These are phyloP conservation scores for Diaporthe vaccinii DNA, from an alignment of 2,329 filamentous ascomycete species.

Conservation along the genomic window DNA sequence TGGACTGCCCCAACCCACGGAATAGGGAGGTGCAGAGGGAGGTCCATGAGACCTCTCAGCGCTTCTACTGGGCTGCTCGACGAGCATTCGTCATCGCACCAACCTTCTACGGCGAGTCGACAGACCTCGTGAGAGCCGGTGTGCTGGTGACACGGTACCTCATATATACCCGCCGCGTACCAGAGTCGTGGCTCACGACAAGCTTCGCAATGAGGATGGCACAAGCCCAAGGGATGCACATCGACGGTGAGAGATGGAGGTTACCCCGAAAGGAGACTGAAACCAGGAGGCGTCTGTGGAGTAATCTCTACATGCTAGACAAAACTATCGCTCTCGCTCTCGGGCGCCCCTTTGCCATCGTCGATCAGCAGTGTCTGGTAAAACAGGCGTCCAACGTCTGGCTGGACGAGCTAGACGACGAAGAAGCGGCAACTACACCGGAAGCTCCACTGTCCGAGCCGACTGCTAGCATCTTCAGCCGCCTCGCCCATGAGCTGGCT, in stretches of 20 bases:
- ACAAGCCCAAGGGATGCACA: constrained; percentile 58
- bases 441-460: constrained; percentile 19
- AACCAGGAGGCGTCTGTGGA: constrained; percentile 55
- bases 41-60: constrained; percentile 41
- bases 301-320: constrained; percentile 55
- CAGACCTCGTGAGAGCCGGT: constrained; percentile 56
- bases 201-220: constrained; percentile 59
- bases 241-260: constrained; percentile 56
- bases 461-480: constrained; percentile 13
- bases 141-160: constrained; percentile 56
- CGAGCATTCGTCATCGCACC: constrained; percentile 57
- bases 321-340: constrained; percentile 56
- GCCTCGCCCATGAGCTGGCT: constrained; percentile 8
- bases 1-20: constrained; percentile 47
- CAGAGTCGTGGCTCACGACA: constrained; percentile 57
- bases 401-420: constrained; percentile 52
- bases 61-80: constrained; percentile 57
- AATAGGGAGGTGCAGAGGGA: neutral
- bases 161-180: constrained; percentile 53
- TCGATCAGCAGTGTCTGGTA: constrained; percentile 54
- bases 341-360: constrained; percentile 55
- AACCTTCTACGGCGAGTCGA: constrained; percentile 56
- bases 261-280: constrained; percentile 53
- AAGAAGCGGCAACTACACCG: constrained; percentile 45
- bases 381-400: constrained; percentile 55